Percentiles rank a stretch among this genome's conserved stretches.
Conservation (phyloP, 768 basidiomycete species). For the Serendipita sp. region DNA sequence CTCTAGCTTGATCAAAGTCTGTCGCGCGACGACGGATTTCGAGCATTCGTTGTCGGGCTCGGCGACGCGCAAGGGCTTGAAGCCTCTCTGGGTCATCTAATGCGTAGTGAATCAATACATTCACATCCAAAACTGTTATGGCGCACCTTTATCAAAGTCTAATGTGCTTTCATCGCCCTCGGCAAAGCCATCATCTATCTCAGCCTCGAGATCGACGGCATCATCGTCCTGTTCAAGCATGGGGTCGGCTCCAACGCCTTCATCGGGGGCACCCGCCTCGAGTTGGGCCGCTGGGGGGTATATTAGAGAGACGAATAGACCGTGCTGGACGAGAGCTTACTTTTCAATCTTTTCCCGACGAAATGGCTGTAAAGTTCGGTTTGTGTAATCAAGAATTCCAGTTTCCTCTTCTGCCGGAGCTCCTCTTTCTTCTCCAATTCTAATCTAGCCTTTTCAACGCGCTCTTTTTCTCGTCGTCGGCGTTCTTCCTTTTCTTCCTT, state of each 20-base stretch:
- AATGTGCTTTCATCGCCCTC: conserved; percentile 47
- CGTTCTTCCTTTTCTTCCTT: conserved; percentile 87
- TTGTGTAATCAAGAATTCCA: conserved; percentile 97
- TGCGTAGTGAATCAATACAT: not conserved
- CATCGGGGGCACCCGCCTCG: conserved; percentile 35
- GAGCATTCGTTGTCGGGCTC: conserved; percentile 77
- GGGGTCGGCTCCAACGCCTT: conserved; percentile 19
- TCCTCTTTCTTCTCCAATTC: conserved; percentile 92
- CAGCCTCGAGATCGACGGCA: conserved; percentile 11
- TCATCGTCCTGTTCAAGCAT: conserved; percentile 2
- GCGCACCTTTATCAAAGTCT: conserved; percentile 79
- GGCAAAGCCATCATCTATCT: conserved; percentile 37
- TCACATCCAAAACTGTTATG: not conserved
- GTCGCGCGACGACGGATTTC: conserved; percentile 64
- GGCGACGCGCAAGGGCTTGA: conserved; percentile 66
- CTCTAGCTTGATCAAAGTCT: conserved; percentile 44
- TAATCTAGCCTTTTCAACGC: conserved; percentile 66
- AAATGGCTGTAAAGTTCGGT: conserved; percentile 98
- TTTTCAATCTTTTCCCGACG: conserved; percentile 91
- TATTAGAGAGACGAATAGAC: conserved; percentile 6
- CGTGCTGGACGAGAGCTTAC: conserved; percentile 26
- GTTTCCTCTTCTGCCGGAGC: conserved; percentile 82
- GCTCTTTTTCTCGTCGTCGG: conserved; percentile 89
- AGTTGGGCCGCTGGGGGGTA: conserved; percentile 48
- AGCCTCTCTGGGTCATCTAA: conserved; percentile 79